Evolutionary conservation across 2,329 filamentous ascomycete species (phyloP), one percentile per base, ranked within the genome.

Genomic region (Bipolaris bicolor): DNA sequence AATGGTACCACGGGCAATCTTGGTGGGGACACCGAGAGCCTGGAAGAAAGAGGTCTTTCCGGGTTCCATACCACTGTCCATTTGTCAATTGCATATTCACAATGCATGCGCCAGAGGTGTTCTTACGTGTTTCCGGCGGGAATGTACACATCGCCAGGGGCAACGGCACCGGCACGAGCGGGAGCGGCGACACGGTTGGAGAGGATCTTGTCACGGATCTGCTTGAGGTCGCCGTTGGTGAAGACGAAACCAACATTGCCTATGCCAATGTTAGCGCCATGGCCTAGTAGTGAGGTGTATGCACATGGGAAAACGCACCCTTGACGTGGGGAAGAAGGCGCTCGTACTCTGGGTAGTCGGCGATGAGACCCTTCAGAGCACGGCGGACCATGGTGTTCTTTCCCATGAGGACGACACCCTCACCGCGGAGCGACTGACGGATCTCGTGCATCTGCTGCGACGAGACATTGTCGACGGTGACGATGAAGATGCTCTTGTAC

Each of bases 371-470:
- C 86, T 94, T 97, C 79, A 99, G 86, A 75, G 95, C 96, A 86
- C 95, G 93, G 81, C 95, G 95, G 79, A 95, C 94, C 95, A 99
- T 99, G 83, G 95, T 99, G 89, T 99, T 99, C 84, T 76, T 98
- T 80, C 94, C 95, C 95, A 98, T 98, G 83, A 99, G 86, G 75
- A 99, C 93, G 74, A 98, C 90, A 83, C 88, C 93, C 82, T 96
- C 84, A 65, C 89, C 90, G 80, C 95, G 93, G 81, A 99, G 90
- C 76, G 91, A 83, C 77, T 89, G 84, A 81, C 95, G 91, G 82
- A 99, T 98, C 88, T 99, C 95, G 91, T 99, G 95, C 96, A 99
- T 99, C 89, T 99, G 96, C 89, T 99, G 95, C 74, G 95, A 99
- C 82, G 90, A 92, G 88, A 99, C 95, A 99, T 98, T 99, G 92